Base-by-base conservation (phyloP, 1,139 yeast genomes). In the Geotrichum restrictum region DNA sequence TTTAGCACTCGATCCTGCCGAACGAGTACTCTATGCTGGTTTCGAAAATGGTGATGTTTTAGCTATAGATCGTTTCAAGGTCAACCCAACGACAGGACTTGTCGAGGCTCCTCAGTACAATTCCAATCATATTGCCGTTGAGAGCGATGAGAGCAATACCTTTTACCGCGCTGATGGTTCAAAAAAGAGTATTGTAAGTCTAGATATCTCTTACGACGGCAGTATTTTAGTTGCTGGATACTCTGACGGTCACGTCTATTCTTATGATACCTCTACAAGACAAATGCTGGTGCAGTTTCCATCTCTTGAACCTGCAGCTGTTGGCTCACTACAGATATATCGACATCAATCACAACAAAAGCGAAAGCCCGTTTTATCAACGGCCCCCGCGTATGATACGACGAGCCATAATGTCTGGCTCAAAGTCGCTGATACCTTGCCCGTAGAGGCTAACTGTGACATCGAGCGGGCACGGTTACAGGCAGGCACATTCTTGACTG, bases 1-100 rank as follows among this genome's bases (percentile, higher is more conserved):
- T 19, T 57, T 93, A 18, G 76, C 82, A 0, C 71, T 79, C n/a
- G 98, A 93, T 66, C 91, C 95, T 0, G 88, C 93, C 0, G 88
- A 83, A 62, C 75, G 98, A 59, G 77, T 81, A 1, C 57, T 86
- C 0, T 93, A 86, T 65, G 81, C 78, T 2, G 98, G 96, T 1
- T 69, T 85, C 29, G 64, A 69, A 1, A 76, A 80, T 57, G 97
- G 97, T 11, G 63, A 69, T 18, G 78, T 88, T 40, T 74, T 85
- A 58, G 67, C 73, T 24, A 74, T 87, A 7, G 79, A 83, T 14
- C 67, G 87, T 52, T 87, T 80, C 68, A 68, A 69, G 22, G 70
- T 79, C 37, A 74, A 77, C 56, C 65, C 69, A 1, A 66, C 69
- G 3, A 74, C 75, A 3, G 77, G 82, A 31, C 69, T 80, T 56